These are phyloP conservation scores for Trichophyton simii DNA, from an alignment of 2,329 filamentous ascomycete genomes.

Conservation along the genomic window DNA sequence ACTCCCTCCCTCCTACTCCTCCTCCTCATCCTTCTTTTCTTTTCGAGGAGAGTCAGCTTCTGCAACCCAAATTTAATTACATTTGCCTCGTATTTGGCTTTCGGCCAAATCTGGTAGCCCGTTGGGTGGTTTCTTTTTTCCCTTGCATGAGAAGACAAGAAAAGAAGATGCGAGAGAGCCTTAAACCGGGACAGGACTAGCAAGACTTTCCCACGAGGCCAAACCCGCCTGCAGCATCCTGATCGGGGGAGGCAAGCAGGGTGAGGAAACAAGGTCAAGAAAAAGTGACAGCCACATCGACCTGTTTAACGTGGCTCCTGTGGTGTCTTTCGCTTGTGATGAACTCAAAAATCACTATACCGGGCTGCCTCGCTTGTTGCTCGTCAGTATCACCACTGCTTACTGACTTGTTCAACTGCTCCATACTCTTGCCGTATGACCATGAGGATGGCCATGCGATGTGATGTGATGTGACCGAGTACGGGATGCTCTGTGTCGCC, in stretches of 20 bases:
- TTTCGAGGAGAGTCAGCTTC: neutral
- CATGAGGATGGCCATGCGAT: neutral
- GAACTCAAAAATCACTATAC: neutral
- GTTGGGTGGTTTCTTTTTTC: neutral
- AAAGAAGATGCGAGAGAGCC: neutral
- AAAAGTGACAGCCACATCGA: neutral
- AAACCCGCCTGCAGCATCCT: slow-evolving; percentile 1
- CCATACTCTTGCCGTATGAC: neutral
- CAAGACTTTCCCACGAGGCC: neutral
- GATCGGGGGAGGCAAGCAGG: neutral
- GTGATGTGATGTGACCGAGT: neutral
- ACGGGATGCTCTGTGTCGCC: neutral
- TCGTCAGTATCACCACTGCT: neutral
- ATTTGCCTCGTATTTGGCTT: neutral
- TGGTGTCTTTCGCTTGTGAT: neutral
- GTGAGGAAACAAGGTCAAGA: neutral
- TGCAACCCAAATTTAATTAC: neutral
- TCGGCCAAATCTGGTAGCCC: neutral
- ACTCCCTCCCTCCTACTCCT: neutral
- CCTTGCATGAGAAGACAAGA: neutral
- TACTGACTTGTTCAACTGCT: neutral
- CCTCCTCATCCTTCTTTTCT: neutral
- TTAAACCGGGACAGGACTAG: neutral
- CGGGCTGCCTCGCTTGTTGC: neutral
- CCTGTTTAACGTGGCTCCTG: neutral